Evolutionary conservation across 305 asterid species (phyloP).

Genomic region (Fraxinus latifolia): DNA sequence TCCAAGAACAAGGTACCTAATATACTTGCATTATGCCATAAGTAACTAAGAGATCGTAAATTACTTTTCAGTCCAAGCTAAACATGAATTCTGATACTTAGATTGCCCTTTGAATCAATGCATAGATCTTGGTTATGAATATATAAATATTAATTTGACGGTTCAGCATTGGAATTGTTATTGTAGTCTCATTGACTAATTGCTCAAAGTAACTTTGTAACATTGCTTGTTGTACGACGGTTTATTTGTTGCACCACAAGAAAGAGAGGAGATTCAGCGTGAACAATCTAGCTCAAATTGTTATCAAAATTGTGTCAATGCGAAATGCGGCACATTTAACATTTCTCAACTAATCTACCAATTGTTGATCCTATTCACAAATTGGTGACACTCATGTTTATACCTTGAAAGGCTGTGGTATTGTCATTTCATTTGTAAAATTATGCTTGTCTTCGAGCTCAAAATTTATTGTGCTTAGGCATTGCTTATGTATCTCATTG

Average conservation of each 20-base stretch:
- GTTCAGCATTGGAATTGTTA: neutral
- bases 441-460: neutral
- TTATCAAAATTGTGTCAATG: neutral
- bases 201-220: neutral
- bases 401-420: neutral
- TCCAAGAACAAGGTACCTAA: slow-evolving; percentile 66
- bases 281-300: neutral
- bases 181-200: neutral
- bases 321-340: neutral
- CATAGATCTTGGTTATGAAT: neutral
- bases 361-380: neutral
- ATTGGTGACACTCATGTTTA: neutral
- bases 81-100: slow-evolving; percentile 2
- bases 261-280: neutral
- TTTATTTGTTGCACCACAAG: neutral
- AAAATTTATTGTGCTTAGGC: neutral
- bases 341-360: neutral
- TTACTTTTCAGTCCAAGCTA: slow-evolving; percentile 11
- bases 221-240: neutral
- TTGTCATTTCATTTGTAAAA: neutral
- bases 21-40: slow-evolving; percentile 15
- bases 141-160: neutral
- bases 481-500: neutral
- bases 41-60: slow-evolving; percentile 4
- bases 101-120: neutral